Base-by-base conservation (phyloP, 805 yeast species). In the Saccharomycopsis sp. region DNA sequence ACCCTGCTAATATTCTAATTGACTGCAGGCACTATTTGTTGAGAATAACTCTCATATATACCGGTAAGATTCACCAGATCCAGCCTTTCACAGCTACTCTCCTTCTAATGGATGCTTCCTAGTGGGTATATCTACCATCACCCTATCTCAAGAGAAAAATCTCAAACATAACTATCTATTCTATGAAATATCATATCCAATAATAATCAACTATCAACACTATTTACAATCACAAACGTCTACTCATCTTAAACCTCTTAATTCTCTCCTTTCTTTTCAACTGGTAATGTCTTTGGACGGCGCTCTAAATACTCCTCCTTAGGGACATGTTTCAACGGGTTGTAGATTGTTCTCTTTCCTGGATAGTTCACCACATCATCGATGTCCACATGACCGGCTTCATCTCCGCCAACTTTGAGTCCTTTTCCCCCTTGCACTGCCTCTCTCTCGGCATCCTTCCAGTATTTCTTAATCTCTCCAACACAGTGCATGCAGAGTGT, bases 401-500 rank as follows among this genome's bases (percentile, higher is more conserved):
- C 65, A 52, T 63, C 70, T 58, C 59, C 62, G 54, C 47, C 69
- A 29, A 65, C 59, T 5, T 38, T 51, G 12, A 51, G 56, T n/a
- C 59, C 14, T 42, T 53, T 23, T 50, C 58, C 49, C 24, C 47
- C 54, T 55, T 59, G 53, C 53, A 17, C 47, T 52, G 59, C 60
- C 62, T 68, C 57, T 58, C 64, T 62, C 63, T 66, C 62, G 15
- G 69, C 67, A 58, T 69, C 66, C 65, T 82, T 86, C 89, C 97
- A 89, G 51, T 86, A 76, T 58, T 80, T 76, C 70, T 83, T 85
- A 68, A 94, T 87, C 69, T 91, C 91, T 35, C 80, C 82, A 59
- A 89, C 92, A 75, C 99, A 93, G 68, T 87, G 82, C 96, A 90
- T 89, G 73, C 99, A 93, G 66, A 93, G 77, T 58, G 91, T 84